These are phyloP conservation scores for Amphirosellinia nigrospora DNA, from an alignment of 495 filamentous ascomycete species.

Conservation along the genomic window DNA sequence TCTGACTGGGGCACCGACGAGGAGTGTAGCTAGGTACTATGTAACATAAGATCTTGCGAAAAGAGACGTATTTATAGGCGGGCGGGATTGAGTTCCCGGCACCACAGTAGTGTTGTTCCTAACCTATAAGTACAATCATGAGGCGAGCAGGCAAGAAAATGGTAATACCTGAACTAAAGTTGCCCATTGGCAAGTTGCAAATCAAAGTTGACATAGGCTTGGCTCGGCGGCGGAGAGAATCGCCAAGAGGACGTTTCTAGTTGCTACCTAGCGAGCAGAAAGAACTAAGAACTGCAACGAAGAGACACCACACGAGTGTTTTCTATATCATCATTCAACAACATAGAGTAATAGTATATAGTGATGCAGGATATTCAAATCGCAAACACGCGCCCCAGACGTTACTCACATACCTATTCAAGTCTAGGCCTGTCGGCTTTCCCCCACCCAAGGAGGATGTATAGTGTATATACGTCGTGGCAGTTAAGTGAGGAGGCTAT, in stretches of 20 bases:
- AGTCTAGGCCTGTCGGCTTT: background rate
- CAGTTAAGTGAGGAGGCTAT: too few relatives aligned
- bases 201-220: conserved; percentile 13
- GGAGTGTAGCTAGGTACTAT: background rate
- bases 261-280: background rate
- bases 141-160: background rate
- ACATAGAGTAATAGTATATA: too few relatives aligned
- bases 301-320: background rate
- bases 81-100: too few relatives aligned
- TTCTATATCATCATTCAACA: background rate
- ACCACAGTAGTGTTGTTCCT: too few relatives aligned
- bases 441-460: background rate
- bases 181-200: background rate
- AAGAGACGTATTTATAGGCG: background rate
- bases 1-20: background rate
- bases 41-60: background rate
- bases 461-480: background rate
- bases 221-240: background rate
- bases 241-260: conserved; percentile 2
- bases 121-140: too few relatives aligned
- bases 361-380: background rate
- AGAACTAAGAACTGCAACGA: conserved; percentile 1
- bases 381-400: background rate
- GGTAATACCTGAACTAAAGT: too few relatives aligned
- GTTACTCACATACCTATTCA: too few relatives aligned